Evolutionary conservation across 1,284 basidiomycete species (phyloP).

Genomic region (Cutaneotrichosporon arboriforme): DNA sequence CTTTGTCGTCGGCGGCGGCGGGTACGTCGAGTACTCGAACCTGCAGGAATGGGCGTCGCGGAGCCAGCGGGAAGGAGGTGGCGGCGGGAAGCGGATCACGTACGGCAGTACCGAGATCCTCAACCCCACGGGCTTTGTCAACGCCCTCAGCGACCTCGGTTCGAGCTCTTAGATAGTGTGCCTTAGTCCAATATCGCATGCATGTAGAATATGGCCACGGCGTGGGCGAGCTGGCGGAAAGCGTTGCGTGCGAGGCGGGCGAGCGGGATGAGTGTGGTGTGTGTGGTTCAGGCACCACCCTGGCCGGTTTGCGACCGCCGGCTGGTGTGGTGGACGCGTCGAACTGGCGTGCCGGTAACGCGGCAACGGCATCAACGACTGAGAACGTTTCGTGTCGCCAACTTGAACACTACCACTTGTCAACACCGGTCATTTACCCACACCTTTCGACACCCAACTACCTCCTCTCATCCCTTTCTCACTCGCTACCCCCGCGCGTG

Average conservation of each 20-base stretch:
- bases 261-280: not conserved
- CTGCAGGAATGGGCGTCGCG: conserved; percentile 81
- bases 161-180: conserved; percentile 10
- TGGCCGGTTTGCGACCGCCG: not conserved
- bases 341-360: not conserved
- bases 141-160: conserved; percentile 41
- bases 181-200: not conserved
- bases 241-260: too few relatives aligned
- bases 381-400: conserved; percentile 1
- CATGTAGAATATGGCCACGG: conserved; percentile 11
- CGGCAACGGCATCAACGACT: too few relatives aligned
- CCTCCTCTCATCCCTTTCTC: not conserved
- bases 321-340: not conserved
- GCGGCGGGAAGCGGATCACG: conserved; percentile 69
- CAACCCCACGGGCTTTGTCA: conserved; percentile 78
- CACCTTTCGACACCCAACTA: not conserved
- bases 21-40: conserved; percentile 97
- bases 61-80: conserved; percentile 49
- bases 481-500: not conserved
- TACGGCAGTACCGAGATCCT: conserved; percentile 96
- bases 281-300: not conserved
- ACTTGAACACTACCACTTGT: not conserved
- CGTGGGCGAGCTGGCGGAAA: too few relatives aligned
- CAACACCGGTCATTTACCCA: not conserved
- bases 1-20: conserved; percentile 93